Evolutionary conservation across 2,329 filamentous ascomycete genomes (phyloP), one percentile per base, ranked within the genome.

Genomic region (Diaporthe capsici): DNA sequence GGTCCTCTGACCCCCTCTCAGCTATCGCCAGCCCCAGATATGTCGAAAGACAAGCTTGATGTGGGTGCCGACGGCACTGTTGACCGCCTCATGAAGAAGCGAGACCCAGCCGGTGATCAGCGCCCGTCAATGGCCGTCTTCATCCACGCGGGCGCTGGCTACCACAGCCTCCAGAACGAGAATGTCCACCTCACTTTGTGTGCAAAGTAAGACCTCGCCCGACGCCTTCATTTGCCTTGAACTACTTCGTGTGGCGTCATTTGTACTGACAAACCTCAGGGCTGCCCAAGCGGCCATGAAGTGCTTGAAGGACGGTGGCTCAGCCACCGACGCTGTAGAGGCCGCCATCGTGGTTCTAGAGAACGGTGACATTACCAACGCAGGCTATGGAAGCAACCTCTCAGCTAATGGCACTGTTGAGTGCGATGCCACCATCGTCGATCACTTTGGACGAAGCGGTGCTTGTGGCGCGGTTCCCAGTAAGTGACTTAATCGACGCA

Each of bases 351-450:
- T 93, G 79, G 88, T 95, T 28, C 91, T 99, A 25, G 97, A 99
- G 85, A 95, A 99, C 82, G 93, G 94, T 75, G 95, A 98, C 81
- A 97, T 99, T 79, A 99, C 97, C 49, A 99, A 99, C 83, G 94
- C 96, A 51, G 97, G 97, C 0, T 98, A 94, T 82, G 97, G 97
- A 63, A 99, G 97, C 85, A 99, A 99, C 81, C 87, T 99, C 34
- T 93, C 95, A 60, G 94, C 98, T 77, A 94, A 98, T 79, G 97
- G 97, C 1, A 91, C 92, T 1, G 97, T 98, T 17, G 97, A 99
- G 83, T 97, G 96, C 80, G 97, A 99, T 86, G 97, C 97, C 73
- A 96, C 95, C 0, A 91, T 99, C 72, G 94, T 99, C 55, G 96
- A 99, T 81, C 94, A 98, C 82, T 87, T 93, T 70, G 97, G 97